These are phyloP conservation scores for Phytophthora sojae DNA, from an alignment of 352 stramenopile genomes.

Conservation along the genomic window DNA sequence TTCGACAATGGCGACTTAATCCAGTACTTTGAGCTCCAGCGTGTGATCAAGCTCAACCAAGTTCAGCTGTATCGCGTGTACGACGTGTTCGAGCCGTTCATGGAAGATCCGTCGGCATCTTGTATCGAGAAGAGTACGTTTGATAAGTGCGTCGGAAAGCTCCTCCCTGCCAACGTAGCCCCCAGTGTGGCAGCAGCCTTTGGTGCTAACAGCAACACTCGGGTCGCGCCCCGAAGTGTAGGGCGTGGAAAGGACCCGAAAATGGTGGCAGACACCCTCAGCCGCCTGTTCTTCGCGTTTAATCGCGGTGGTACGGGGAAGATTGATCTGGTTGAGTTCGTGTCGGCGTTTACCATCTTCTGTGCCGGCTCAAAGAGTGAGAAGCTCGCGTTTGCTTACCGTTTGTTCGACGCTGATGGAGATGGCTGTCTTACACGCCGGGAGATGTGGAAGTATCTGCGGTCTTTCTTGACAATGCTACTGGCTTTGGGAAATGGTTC, in stretches of 20 bases:
- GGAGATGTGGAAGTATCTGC: conserved; percentile 94
- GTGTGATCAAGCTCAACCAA: conserved; percentile 76
- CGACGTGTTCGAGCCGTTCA: conserved; percentile 78
- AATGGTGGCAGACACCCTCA: conserved; percentile 80
- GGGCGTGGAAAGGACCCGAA: conserved; percentile 73
- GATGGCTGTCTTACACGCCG: conserved; percentile 91
- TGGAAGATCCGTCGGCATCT: conserved; percentile 54
- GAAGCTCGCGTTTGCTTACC: conserved; percentile 93
- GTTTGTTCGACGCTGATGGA: conserved; percentile 92
- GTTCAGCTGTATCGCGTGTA: conserved; percentile 72
- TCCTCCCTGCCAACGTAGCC: conserved; percentile 66
- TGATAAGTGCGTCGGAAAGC: conserved; percentile 69
- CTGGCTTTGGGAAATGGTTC: conserved; percentile 93
- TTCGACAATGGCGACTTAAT: conserved; percentile 89
- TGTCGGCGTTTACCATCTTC: conserved; percentile 94
- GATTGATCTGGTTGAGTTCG: conserved; percentile 91
- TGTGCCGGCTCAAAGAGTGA: conserved; percentile 96
- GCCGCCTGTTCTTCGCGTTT: conserved; percentile 87
- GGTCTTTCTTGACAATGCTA: conserved; percentile 95
- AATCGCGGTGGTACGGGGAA: conserved; percentile 86
- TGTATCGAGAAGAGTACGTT: conserved; percentile 88
- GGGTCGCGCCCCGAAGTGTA: conserved; percentile 66
- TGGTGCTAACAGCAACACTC: conserved; percentile 64
- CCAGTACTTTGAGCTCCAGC: conserved; percentile 83
- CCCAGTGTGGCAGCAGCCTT: conserved; percentile 68